Conservation (phyloP, 495 filamentous ascomycete genomes). For the Penicillium macrosclerotiorum region DNA sequence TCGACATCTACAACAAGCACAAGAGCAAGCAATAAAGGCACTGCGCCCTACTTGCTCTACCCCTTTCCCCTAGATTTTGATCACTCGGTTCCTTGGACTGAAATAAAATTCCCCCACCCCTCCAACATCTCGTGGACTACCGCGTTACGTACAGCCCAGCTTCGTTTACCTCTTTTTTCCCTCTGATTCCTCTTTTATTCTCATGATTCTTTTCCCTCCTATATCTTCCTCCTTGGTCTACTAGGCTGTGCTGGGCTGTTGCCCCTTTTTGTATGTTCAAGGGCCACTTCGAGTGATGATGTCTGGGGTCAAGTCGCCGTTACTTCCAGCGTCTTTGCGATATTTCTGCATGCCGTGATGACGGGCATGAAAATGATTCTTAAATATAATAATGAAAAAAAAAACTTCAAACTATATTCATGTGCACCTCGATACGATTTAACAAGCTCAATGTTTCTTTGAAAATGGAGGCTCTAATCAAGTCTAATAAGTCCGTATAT, state of each 20-base stretch:
- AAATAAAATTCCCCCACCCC: conserved; percentile 3
- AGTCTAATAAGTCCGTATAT: background rate
- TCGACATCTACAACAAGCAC: conserved; percentile 54
- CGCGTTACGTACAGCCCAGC: conserved; percentile 6
- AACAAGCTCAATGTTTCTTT: too few relatives aligned
- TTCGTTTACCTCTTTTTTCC: background rate
- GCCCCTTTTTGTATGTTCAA: too few relatives aligned
- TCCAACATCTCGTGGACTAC: background rate
- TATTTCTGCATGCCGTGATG: background rate
- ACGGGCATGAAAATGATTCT: background rate
- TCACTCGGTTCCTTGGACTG: conserved; percentile 3
- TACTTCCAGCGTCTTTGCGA: background rate
- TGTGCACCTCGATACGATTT: too few relatives aligned
- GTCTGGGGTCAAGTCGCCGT: conserved; percentile 1
- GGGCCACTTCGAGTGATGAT: conserved; percentile 4
- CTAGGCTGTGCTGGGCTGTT: too few relatives aligned
- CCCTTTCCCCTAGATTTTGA: background rate
- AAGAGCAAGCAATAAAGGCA: conserved; percentile 32
- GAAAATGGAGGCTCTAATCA: too few relatives aligned
- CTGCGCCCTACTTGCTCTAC: background rate
- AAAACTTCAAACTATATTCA: conserved; percentile 13
- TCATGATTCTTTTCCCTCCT: conserved; percentile 6
- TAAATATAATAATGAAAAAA: conserved; percentile 7
- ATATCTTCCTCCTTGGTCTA: conserved; percentile 2
- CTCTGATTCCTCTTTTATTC: background rate